These are phyloP conservation scores for Keithomyces neogunnii DNA, from an alignment of 2,329 filamentous ascomycete species.

Conservation along the genomic window DNA sequence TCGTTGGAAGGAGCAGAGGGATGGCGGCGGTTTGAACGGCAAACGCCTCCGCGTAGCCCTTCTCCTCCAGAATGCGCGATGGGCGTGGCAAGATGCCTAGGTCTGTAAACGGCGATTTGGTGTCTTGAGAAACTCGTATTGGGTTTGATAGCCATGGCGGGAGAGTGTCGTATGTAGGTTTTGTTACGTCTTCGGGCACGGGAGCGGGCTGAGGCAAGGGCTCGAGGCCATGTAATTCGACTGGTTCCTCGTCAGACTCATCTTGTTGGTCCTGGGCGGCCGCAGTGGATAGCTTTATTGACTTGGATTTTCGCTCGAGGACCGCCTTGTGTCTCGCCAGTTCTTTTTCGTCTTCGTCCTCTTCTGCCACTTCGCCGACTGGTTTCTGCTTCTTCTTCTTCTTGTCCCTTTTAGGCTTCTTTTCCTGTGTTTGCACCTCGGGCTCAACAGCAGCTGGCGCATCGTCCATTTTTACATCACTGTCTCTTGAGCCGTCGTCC, in stretches of 20 bases:
- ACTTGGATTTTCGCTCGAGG: constrained; percentile 47
- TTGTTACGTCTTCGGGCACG: constrained; percentile 44
- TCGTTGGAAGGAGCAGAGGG: constrained; percentile 65
- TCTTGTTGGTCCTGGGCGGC: constrained; percentile 23
- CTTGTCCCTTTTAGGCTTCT: constrained; percentile 5
- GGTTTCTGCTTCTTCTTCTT: constrained; percentile 23
- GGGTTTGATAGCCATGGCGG: constrained; percentile 76
- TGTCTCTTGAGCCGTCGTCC: not conserved
- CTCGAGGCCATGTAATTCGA: constrained; percentile 60
- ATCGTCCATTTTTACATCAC: constrained; percentile 2
- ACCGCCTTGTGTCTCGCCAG: constrained; percentile 39
- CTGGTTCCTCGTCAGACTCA: constrained; percentile 21
- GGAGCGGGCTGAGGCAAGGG: constrained; percentile 73
- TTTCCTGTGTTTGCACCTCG: not conserved
- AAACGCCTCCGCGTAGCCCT: constrained; percentile 36
- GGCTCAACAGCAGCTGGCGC: not conserved
- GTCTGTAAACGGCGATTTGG: constrained; percentile 50
- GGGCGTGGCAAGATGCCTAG: constrained; percentile 56
- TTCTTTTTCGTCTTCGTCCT: constrained; percentile 17
- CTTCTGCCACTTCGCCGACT: constrained; percentile 12
- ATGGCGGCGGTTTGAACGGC: constrained; percentile 47
- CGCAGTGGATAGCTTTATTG: constrained; percentile 39
- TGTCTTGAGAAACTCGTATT: constrained; percentile 55
- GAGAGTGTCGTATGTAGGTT: constrained; percentile 66
- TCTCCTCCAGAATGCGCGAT: constrained; percentile 54